These are phyloP conservation scores for Vanilla planifolia DNA, from an alignment of 106 monocot genomes.

Conservation along the genomic window DNA sequence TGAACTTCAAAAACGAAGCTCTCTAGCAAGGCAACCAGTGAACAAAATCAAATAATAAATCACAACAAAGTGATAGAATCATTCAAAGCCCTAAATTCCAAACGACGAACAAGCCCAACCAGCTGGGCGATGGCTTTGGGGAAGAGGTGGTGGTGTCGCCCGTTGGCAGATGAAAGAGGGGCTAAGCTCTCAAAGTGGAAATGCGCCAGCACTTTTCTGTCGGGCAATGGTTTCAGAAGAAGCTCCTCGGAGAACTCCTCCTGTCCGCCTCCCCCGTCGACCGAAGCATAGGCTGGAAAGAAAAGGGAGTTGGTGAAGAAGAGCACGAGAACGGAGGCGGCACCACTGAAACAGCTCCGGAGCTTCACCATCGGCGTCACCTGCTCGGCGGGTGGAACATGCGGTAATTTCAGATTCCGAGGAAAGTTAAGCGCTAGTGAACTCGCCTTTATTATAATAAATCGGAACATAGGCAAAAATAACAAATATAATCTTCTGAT, in stretches of 20 bases:
- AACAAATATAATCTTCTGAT: too few species aligned
- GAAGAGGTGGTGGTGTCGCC: slow-evolving; percentile 81
- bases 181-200: slow-evolving; percentile 76
- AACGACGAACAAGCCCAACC: slow-evolving; percentile 19
- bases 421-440: too few species aligned
- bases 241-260: slow-evolving; percentile 92
- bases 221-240: slow-evolving; percentile 76
- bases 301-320: neutral
- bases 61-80: neutral
- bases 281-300: slow-evolving; percentile 4
- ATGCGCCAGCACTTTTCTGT: slow-evolving; percentile 71
- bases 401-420: too few species aligned
- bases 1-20: too few species aligned
- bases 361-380: slow-evolving; percentile 19
- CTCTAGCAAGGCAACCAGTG: neutral
- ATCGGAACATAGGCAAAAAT: too few species aligned
- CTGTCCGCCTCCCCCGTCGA: slow-evolving; percentile 5
- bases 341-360: neutral
- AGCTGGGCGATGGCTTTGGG: slow-evolving; percentile 93
- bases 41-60: neutral
- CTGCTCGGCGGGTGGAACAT: too few species aligned
- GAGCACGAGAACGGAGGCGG: slow-evolving; percentile 13
- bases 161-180: slow-evolving; percentile 41
- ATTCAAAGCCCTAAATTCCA: neutral
- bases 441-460: too few species aligned